Evolutionary conservation across 371 early-diverging fungal genomes (phyloP).

Genomic region (Polyrhizophydium stewartii): DNA sequence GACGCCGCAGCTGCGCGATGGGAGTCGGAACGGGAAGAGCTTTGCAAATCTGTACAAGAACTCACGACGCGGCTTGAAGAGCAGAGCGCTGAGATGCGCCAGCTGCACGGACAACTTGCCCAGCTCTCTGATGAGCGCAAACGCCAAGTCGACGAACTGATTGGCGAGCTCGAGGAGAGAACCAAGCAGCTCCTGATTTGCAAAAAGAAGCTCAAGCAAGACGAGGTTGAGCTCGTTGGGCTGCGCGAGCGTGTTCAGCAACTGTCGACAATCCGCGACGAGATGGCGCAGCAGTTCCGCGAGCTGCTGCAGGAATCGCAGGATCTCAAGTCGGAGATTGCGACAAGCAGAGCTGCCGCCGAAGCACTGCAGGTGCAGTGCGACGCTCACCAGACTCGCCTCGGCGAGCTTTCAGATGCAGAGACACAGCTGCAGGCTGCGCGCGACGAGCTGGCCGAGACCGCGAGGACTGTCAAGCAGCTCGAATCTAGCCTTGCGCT

Average conservation of each 20-base stretch:
- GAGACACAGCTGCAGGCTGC: not conserved
- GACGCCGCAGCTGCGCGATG: too few relatives aligned
- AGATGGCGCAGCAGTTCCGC: constrained; percentile 1
- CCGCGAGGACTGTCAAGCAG: too few relatives aligned
- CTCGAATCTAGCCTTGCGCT: not conserved
- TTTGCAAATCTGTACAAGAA: not conserved
- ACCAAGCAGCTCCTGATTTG: not conserved
- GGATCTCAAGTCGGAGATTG: not conserved
- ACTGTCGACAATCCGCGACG: not conserved
- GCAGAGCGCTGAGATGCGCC: not conserved
- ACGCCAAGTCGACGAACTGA: not conserved
- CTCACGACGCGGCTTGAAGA: not conserved
- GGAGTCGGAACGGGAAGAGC: not conserved
- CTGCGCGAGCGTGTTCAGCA: not conserved
- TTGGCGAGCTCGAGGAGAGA: not conserved
- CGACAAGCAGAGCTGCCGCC: not conserved
- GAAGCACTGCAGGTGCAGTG: not conserved
- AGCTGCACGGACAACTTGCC: not conserved
- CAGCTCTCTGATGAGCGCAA: not conserved
- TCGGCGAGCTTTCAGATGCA: not conserved
- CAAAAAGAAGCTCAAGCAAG: not conserved
- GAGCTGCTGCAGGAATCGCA: not conserved
- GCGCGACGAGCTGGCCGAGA: not conserved
- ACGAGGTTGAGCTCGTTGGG: not conserved
- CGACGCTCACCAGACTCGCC: not conserved